Evolutionary conservation across 352 stramenopile genomes (phyloP).

Genomic region (Halophytophthora batemanensis): DNA sequence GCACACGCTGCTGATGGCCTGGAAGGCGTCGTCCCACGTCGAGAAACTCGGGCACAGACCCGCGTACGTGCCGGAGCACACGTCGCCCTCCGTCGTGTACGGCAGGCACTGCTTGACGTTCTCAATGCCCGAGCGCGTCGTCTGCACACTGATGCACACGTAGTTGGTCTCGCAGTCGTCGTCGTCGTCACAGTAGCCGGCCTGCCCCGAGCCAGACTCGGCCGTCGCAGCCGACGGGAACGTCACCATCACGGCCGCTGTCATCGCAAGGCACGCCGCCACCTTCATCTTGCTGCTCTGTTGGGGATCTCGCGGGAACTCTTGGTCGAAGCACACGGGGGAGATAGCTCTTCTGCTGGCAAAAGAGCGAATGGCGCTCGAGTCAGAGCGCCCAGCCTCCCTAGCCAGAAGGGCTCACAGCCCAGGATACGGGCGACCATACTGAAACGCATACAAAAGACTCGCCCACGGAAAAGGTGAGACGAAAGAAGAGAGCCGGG

Average conservation of each 20-base stretch:
- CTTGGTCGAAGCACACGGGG: constrained; percentile 3
- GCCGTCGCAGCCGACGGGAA: constrained; percentile 16
- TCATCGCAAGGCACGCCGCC: constrained; percentile 20
- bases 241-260: constrained; percentile 20
- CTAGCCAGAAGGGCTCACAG: neutral
- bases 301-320: neutral
- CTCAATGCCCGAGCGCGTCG: constrained; percentile 57
- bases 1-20: constrained; percentile 71
- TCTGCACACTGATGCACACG: constrained; percentile 74
- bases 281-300: constrained; percentile 24
- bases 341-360: constrained; percentile 17
- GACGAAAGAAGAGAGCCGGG: neutral
- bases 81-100: constrained; percentile 34
- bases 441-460: too few relatives aligned
- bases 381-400: too few relatives aligned
- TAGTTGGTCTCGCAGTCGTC: constrained; percentile 50
- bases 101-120: constrained; percentile 81
- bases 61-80: constrained; percentile 55
- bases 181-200: constrained; percentile 62
- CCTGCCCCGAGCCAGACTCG: constrained; percentile 39
- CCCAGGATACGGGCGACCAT: neutral
- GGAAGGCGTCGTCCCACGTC: constrained; percentile 56
- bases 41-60: constrained; percentile 75
- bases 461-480: neutral
- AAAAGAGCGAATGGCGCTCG: constrained; percentile 38